Conservation (phyloP, 371 early-diverging fungal genomes). For the Cokeromyces recurvatus region DNA sequence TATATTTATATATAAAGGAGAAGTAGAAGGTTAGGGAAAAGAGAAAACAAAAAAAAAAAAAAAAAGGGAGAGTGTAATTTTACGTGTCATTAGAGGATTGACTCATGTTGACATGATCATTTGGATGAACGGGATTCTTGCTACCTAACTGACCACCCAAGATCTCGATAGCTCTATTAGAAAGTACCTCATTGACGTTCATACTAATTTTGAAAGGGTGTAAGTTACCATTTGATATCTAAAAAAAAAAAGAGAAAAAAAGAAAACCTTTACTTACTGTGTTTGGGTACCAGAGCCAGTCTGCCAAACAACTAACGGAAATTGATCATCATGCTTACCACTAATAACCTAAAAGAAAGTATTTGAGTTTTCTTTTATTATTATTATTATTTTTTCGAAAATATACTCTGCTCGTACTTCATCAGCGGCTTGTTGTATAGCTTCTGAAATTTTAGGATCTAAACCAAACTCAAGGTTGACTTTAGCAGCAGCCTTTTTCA, state of each 20-base stretch:
- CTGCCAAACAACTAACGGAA: slow-evolving; percentile 96
- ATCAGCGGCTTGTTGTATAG: slow-evolving; percentile 83
- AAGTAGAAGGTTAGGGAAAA: too few species aligned
- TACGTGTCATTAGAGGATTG: slow-evolving; percentile 95
- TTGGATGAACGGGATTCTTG: slow-evolving; percentile 94
- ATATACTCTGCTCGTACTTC: slow-evolving; percentile 58
- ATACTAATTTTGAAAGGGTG: slow-evolving; percentile 39
- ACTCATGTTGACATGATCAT: slow-evolving; percentile 96
- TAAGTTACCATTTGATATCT: background rate
- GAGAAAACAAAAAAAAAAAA: background rate
- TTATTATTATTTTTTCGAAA: too few species aligned
- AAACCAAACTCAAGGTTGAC: slow-evolving; percentile 88
- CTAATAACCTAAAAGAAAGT: slow-evolving; percentile 64
- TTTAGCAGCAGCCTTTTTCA: slow-evolving; percentile 91
- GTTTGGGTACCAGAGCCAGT: slow-evolving; percentile 98
- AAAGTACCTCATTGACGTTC: slow-evolving; percentile 87
- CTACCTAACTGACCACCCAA: slow-evolving; percentile 85
- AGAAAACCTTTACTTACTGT: slow-evolving; percentile 42
- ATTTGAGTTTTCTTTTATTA: background rate
- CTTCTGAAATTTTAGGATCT: slow-evolving; percentile 71
- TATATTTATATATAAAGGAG: too few species aligned
- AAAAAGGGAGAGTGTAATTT: slow-evolving; percentile 9
- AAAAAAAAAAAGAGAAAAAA: background rate
- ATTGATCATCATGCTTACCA: slow-evolving; percentile 84
- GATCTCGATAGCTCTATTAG: slow-evolving; percentile 95